Evolutionary conservation across 2,329 filamentous ascomycete species (phyloP).

Genomic region (Cyphellophora europaea): DNA sequence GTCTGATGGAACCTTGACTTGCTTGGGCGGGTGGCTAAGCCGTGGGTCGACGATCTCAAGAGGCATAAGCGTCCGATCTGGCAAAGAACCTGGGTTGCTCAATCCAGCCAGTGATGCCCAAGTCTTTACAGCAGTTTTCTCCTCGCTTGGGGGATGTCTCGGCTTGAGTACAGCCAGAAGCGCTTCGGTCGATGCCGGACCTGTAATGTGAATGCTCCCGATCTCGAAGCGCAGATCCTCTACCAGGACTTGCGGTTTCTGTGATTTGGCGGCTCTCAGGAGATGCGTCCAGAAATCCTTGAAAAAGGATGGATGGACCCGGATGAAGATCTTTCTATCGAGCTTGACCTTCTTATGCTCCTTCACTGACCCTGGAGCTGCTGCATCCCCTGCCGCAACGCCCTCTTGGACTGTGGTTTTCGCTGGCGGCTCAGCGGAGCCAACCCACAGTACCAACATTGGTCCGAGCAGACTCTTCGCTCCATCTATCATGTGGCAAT

Average conservation of each 20-base stretch:
- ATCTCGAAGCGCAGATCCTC: constrained; percentile 64
- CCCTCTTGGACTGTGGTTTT: neutral
- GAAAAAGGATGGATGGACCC: constrained; percentile 72
- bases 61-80: constrained; percentile 58
- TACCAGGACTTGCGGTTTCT: constrained; percentile 51
- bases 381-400: constrained; percentile 13
- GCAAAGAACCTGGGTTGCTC: constrained; percentile 61
- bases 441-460: constrained; percentile 67
- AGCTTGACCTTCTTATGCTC: constrained; percentile 22
- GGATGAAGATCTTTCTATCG: constrained; percentile 53
- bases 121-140: constrained; percentile 16
- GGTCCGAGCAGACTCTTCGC: constrained; percentile 56
- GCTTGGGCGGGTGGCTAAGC: constrained; percentile 63
- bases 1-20: constrained; percentile 29
- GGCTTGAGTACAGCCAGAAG: constrained; percentile 60
- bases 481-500: constrained; percentile 48
- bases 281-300: constrained; percentile 55
- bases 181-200: constrained; percentile 70
- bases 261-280: constrained; percentile 48
- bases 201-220: constrained; percentile 60
- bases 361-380: constrained; percentile 12
- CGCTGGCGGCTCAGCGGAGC: constrained; percentile 20
- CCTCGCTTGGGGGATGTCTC: constrained; percentile 16
- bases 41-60: constrained; percentile 74
- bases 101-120: constrained; percentile 40